Evolutionary conservation across 140 eudicot species (phyloP).

Genomic region (Stevia rebaudiana): DNA sequence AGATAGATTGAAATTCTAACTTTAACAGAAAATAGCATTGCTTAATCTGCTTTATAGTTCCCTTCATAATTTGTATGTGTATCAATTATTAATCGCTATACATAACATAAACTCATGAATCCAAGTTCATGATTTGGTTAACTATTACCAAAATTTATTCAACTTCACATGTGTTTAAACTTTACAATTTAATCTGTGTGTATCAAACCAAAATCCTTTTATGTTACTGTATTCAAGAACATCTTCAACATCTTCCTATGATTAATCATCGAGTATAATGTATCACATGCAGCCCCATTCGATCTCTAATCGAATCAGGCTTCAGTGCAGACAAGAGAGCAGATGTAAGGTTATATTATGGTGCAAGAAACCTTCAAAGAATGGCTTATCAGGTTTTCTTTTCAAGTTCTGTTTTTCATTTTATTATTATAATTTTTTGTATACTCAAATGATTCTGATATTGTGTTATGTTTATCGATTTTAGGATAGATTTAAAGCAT

Average conservation of each 20-base stretch:
- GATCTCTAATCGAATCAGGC: slow-evolving; percentile 87
- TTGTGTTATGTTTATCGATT: slow-evolving; percentile 9
- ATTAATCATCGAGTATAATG: background rate
- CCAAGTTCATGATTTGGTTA: too few relatives aligned
- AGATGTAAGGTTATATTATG: slow-evolving; percentile 86
- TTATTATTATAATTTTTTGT: background rate
- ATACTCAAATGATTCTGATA: slow-evolving; percentile 11
- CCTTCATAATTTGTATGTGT: too few relatives aligned
- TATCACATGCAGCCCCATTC: slow-evolving; percentile 64
- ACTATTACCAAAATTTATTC: too few relatives aligned
- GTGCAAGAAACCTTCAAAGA: slow-evolving; percentile 83
- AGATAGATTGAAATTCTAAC: too few relatives aligned
- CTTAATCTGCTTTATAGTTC: background rate
- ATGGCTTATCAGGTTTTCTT: slow-evolving; percentile 87
- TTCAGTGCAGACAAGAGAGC: slow-evolving; percentile 83
- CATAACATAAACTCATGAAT: too few relatives aligned
- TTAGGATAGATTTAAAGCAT: slow-evolving; percentile 80
- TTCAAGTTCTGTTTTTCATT: slow-evolving; percentile 6
- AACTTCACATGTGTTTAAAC: too few relatives aligned
- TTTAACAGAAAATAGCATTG: background rate
- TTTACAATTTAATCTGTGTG: too few relatives aligned
- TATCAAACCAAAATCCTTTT: too few relatives aligned
- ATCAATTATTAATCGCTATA: too few relatives aligned
- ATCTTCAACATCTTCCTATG: too few relatives aligned
- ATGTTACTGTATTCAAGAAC: too few relatives aligned